phyloP scores from a whole-genome alignment of 2,329 filamentous ascomycete genomes.

The Neopestalotiopsis sp. region DNA sequence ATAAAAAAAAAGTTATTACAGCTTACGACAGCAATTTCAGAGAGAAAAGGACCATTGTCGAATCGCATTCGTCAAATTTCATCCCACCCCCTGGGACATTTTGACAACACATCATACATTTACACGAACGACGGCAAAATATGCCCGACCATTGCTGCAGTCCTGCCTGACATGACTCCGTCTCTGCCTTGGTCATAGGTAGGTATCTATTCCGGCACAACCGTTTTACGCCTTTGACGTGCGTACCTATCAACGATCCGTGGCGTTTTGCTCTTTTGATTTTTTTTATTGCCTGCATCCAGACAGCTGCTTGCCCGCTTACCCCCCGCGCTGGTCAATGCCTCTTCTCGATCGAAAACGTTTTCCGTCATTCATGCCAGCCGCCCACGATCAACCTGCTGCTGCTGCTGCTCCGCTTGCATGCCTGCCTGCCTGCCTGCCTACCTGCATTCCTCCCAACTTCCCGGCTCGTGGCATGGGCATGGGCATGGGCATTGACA shows the following conservation, averaged over 20 bases:
- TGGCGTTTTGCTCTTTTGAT: constrained; percentile 2
- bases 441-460: constrained; percentile 8
- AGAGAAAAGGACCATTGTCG: constrained; percentile 20
- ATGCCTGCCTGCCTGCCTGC: constrained; percentile 14
- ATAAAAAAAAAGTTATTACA: not conserved
- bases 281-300: constrained; percentile 7
- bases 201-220: constrained; percentile 29
- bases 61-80: constrained; percentile 22
- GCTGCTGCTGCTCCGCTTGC: not conserved
- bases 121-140: constrained; percentile 32
- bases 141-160: constrained; percentile 50
- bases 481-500: too few relatives aligned
- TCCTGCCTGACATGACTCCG: constrained; percentile 50
- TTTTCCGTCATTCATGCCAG: constrained; percentile 3
- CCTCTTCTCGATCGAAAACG: constrained; percentile 7
- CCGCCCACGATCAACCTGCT: constrained; percentile 2
- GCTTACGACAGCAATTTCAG: constrained; percentile 5
- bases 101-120: constrained; percentile 57
- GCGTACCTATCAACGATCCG: constrained; percentile 5
- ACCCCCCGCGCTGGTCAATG: not conserved
- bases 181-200: constrained; percentile 18
- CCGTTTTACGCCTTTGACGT: constrained; percentile 23
- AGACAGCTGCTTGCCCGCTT: not conserved
- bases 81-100: constrained; percentile 32
- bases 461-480: not conserved